phyloP scores from a whole-genome alignment of 805 yeast genomes.

The Pichia nanzhaoensis region DNA sequence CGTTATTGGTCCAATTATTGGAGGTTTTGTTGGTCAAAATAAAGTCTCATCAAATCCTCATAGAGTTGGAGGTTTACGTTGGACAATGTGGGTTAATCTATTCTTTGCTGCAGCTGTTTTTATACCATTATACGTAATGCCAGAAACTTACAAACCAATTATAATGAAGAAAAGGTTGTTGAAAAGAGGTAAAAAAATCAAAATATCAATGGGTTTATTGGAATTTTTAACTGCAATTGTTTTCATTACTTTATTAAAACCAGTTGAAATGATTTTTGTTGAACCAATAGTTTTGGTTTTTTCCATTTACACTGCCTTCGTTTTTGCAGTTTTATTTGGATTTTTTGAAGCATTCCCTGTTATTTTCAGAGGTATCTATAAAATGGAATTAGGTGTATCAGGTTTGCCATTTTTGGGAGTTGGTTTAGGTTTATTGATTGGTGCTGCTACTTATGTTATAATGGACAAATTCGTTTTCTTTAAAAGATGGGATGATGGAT shows the following conservation, averaged over 20 bases:
- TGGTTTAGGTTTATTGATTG: constrained; percentile 58
- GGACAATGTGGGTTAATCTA: constrained; percentile 67
- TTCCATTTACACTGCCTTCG: constrained; percentile 64
- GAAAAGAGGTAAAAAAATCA: constrained; percentile 48
- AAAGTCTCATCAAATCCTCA: constrained; percentile 25
- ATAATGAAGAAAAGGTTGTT: constrained; percentile 54
- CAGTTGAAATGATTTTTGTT: constrained; percentile 58
- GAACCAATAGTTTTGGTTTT: constrained; percentile 73
- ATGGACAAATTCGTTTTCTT: constrained; percentile 45
- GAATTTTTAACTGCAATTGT: constrained; percentile 40
- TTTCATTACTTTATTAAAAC: constrained; percentile 49
- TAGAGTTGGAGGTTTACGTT: constrained; percentile 47
- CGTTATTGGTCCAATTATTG: constrained; percentile 67
- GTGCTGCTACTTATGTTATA: constrained; percentile 43
- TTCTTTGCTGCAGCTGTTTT: constrained; percentile 59
- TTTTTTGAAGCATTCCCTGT: constrained; percentile 77
- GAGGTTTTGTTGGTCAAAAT: constrained; percentile 58
- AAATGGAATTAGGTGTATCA: constrained; percentile 52
- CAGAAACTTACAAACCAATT: constrained; percentile 71
- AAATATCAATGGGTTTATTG: constrained; percentile 29
- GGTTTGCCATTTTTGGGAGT: constrained; percentile 70
- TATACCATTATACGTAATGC: constrained; percentile 37
- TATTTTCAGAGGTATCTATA: constrained; percentile 59
- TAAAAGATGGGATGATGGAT: constrained; percentile 57
- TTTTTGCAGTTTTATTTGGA: constrained; percentile 72